Base-by-base conservation (phyloP, 139 green algal species). In the Parachlorella kessleri region DNA sequence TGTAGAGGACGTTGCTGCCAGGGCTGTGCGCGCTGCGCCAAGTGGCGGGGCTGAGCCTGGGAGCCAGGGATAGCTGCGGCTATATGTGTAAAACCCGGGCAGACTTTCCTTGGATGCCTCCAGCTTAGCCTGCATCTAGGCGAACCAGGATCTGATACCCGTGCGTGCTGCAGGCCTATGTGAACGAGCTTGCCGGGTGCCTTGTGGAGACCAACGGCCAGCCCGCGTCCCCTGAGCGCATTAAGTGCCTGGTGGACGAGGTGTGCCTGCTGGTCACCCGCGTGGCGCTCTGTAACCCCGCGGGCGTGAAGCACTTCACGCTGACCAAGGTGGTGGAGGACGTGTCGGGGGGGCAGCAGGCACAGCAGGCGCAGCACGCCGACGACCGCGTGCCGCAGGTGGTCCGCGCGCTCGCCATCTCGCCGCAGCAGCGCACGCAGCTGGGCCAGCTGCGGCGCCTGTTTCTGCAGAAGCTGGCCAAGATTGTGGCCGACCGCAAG, bases 111-210 rank as follows among this genome's bases (percentile, higher is more conserved):
- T n/a, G n/a, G n/a, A n/a, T n/a, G n/a, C n/a, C n/a, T n/a, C n/a
- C n/a, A n/a, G n/a, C n/a, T n/a, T n/a, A n/a, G n/a, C n/a, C n/a
- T n/a, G n/a, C n/a, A n/a, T n/a, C n/a, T n/a, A n/a, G n/a, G n/a
- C n/a, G n/a, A n/a, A n/a, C n/a, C n/a, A n/a, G n/a, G n/a, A n/a
- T n/a, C n/a, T n/a, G n/a, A n/a, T n/a, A n/a, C n/a, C n/a, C n/a
- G n/a, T n/a, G n/a, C n/a, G n/a, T n/a, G n/a, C n/a, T 73, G 41
- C 75, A 87, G 79, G 83, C 74, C 1, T 88, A 85, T 42, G 79
- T 88, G 53, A 85, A 83, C 14, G 70, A 88, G 72, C 72, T 88
- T 70, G 83, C 83, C 6, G 36, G 73, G 32, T 64, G 38, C 9
- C 55, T 88, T 64, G 75, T 85, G 48, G 79, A 78, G 40, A 73